These are phyloP conservation scores for Penicillium fimorum DNA, from an alignment of 495 filamentous ascomycete species.

Conservation along the genomic window DNA sequence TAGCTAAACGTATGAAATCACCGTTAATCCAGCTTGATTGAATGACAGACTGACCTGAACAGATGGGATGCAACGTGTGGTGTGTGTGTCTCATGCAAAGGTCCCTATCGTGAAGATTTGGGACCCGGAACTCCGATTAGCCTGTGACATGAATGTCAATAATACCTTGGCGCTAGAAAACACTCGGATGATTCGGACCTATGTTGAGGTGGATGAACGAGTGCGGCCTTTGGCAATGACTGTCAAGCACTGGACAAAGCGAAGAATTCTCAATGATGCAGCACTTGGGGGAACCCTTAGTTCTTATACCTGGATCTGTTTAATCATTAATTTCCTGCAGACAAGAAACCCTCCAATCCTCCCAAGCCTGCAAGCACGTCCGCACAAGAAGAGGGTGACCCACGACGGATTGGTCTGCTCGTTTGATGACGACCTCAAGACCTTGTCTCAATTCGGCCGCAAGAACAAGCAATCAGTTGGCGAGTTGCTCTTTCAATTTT, in stretches of 20 bases:
- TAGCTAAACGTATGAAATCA: constrained; percentile 70
- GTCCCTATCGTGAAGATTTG: constrained; percentile 99
- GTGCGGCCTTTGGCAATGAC: constrained; percentile 93
- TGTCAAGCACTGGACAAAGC: constrained; percentile 94
- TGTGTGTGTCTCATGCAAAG: constrained; percentile 90
- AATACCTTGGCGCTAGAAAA: constrained; percentile 93
- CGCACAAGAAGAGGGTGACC: constrained; percentile 58
- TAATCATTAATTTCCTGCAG: constrained; percentile 96
- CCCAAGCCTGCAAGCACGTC: constrained; percentile 78
- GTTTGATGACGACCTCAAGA: constrained; percentile 82
- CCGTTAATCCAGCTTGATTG: not conserved
- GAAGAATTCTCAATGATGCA: constrained; percentile 89
- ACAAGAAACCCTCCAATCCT: constrained; percentile 83
- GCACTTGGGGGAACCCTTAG: constrained; percentile 91
- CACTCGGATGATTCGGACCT: constrained; percentile 96
- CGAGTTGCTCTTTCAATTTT: constrained; percentile 86
- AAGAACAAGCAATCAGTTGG: constrained; percentile 82
- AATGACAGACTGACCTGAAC: constrained; percentile 10
- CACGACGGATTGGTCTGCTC: constrained; percentile 63
- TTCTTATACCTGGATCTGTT: constrained; percentile 99
- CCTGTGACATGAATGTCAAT: constrained; percentile 99
- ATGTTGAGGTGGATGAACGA: constrained; percentile 88
- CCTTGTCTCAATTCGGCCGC: constrained; percentile 67
- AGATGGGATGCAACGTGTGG: constrained; percentile 96
- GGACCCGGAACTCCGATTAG: constrained; percentile 87